Evolutionary conservation across 768 basidiomycete genomes (phyloP).

Genomic region (Mycena floridula): DNA sequence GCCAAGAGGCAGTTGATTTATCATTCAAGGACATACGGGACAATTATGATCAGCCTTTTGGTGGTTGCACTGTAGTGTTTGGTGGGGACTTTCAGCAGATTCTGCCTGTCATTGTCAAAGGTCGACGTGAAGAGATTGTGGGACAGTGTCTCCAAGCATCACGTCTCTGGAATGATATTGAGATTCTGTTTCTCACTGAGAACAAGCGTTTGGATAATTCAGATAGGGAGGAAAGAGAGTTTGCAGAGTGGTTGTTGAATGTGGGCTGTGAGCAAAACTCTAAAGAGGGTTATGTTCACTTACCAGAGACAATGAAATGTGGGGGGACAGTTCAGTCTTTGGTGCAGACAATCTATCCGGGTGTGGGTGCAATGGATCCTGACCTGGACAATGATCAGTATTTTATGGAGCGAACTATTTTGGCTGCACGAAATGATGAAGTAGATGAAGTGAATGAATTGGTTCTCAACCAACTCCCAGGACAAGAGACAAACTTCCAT

Average conservation of each 20-base stretch:
- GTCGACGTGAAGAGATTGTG: constrained; percentile 31
- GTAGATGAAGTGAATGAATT: constrained; percentile 20
- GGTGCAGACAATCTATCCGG: constrained; percentile 16
- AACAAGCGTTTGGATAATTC: constrained; percentile 21
- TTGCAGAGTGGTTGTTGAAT: constrained; percentile 31
- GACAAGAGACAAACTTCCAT: constrained; percentile 5
- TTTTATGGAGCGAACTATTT: constrained; percentile 24
- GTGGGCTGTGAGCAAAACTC: constrained; percentile 27
- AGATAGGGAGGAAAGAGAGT: constrained; percentile 17
- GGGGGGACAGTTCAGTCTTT: constrained; percentile 18
- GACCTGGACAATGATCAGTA: constrained; percentile 21
- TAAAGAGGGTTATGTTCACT: no score
- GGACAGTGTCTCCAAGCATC: constrained; percentile 27
- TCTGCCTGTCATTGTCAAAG: constrained; percentile 35
- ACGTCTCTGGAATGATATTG: constrained; percentile 28
- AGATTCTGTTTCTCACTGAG: constrained; percentile 23
- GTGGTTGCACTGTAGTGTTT: constrained; percentile 39
- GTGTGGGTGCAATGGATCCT: constrained; percentile 9
- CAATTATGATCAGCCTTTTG: constrained; percentile 25
- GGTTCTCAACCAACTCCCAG: constrained; percentile 6
- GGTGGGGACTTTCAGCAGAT: constrained; percentile 45
- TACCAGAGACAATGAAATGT: no score
- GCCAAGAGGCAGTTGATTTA: constrained; percentile 33
- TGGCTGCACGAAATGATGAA: constrained; percentile 20
- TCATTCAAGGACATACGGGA: constrained; percentile 27